Evolutionary conservation across 2,329 filamentous ascomycete genomes (phyloP).

Genomic region (Bretziella fagacearum): DNA sequence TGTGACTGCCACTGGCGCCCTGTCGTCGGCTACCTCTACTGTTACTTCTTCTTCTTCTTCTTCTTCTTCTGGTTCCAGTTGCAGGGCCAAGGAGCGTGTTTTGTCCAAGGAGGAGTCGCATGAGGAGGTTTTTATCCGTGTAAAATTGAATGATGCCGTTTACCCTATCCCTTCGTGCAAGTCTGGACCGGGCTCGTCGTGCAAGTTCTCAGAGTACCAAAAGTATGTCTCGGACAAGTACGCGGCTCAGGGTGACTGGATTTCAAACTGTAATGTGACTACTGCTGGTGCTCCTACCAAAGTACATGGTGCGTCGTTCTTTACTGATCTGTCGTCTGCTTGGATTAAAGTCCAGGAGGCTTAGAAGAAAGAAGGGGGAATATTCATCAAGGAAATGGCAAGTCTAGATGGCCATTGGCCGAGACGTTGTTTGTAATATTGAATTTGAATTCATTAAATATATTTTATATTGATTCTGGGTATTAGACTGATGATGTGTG

Average conservation of each 20-base stretch:
- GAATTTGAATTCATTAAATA: no score
- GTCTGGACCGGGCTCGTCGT: slow-evolving; percentile 37
- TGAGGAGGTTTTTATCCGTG: slow-evolving; percentile 33
- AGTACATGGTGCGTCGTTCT: slow-evolving; percentile 33
- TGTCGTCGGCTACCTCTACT: slow-evolving; percentile 12
- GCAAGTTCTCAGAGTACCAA: slow-evolving; percentile 30
- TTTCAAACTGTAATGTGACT: slow-evolving; percentile 31
- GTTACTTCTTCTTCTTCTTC: slow-evolving; percentile 13
- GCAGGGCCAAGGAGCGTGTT: slow-evolving; percentile 11
- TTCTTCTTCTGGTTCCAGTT: slow-evolving; percentile 10
- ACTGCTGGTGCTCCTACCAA: slow-evolving; percentile 23
- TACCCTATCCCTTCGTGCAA: slow-evolving; percentile 41
- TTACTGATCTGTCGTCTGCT: slow-evolving; percentile 27
- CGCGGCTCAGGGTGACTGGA: slow-evolving; percentile 32
- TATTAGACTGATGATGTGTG: no score
- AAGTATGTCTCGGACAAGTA: slow-evolving; percentile 29
- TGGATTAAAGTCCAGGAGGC: slow-evolving; percentile 20
- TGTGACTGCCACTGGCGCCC: slow-evolving; percentile 1
- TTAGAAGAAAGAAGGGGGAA: neutral
- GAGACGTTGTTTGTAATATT: neutral
- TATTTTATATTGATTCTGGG: no score
- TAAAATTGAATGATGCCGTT: slow-evolving; percentile 45
- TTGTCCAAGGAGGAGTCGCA: slow-evolving; percentile 8
- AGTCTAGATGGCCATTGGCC: no score
- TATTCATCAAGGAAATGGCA: neutral